phyloP scores from a whole-genome alignment of 2,329 filamentous ascomycete species.

The Fusarium ramigenum region DNA sequence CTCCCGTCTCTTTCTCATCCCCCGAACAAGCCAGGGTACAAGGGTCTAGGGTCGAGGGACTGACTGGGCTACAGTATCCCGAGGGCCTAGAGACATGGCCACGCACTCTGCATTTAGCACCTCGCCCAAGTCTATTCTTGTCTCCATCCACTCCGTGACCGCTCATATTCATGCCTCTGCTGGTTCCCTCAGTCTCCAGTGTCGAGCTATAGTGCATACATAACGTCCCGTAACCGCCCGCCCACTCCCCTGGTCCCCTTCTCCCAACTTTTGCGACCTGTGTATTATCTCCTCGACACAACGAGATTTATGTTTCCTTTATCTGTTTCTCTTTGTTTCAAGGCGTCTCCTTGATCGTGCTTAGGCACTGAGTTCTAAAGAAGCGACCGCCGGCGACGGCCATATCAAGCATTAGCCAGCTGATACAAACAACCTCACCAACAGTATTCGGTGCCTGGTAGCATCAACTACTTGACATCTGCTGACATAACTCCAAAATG shows the following conservation, averaged over 20 bases:
- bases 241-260: slow-evolving; percentile 45
- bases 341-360: slow-evolving; percentile 38
- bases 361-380: slow-evolving; percentile 37
- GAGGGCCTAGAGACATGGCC: slow-evolving; percentile 29
- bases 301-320: slow-evolving; percentile 46
- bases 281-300: slow-evolving; percentile 47
- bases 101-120: slow-evolving; percentile 26
- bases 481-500: slow-evolving; percentile 43
- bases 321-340: slow-evolving; percentile 43
- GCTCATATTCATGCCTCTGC: slow-evolving; percentile 29
- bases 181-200: slow-evolving; percentile 33
- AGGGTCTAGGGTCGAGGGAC: slow-evolving; percentile 30
- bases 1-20: slow-evolving; percentile 18
- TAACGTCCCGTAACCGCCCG: slow-evolving; percentile 60
- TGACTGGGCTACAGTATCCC: slow-evolving; percentile 27
- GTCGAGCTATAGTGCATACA: slow-evolving; percentile 52
- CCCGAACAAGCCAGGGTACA: slow-evolving; percentile 25
- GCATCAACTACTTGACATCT: slow-evolving; percentile 16
- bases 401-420: slow-evolving; percentile 26
- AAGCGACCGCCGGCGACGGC: slow-evolving; percentile 53
- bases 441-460: slow-evolving; percentile 30
- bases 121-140: slow-evolving; percentile 41
- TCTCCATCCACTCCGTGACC: slow-evolving; percentile 39
- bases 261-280: slow-evolving; percentile 54
- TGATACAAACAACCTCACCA: slow-evolving; percentile 27